Conservation (phyloP, 2,329 filamentous ascomycete genomes). For the Pestalotiopsis fici region DNA sequence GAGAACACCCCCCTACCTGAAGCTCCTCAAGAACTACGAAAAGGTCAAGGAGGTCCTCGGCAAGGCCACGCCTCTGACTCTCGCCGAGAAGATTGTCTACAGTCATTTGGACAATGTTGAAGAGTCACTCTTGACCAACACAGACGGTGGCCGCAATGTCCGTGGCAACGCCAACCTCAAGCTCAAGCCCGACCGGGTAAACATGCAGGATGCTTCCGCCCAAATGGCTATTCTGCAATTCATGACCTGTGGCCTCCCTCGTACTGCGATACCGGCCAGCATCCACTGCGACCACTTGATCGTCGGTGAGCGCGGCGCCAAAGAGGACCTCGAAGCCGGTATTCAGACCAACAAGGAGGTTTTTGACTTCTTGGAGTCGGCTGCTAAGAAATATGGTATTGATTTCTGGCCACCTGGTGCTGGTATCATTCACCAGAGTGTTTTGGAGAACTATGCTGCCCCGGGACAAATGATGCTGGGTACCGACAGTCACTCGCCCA, state of each 20-base stretch:
- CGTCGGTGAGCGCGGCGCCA: conserved; percentile 88
- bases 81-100: conserved; percentile 98
- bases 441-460: conserved; percentile 96
- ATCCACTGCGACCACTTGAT: conserved; percentile 99
- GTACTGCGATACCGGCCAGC: conserved; percentile 90
- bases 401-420: conserved; percentile 95
- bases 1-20: conserved; percentile 69
- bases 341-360: conserved; percentile 95
- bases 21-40: conserved; percentile 27
- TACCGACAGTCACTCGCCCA: conserved; percentile 96
- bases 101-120: conserved; percentile 89
- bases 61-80: conserved; percentile 59
- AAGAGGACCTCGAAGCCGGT: conserved; percentile 79
- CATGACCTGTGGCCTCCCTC: conserved; percentile 91
- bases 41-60: conserved; percentile 13
- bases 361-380: conserved; percentile 95
- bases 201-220: conserved; percentile 98
- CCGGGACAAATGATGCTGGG: conserved; percentile 98
- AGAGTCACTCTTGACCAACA: conserved; percentile 81
- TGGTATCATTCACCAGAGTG: conserved; percentile 96
- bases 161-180: conserved; percentile 90
- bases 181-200: conserved; percentile 94
- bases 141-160: conserved; percentile 80
- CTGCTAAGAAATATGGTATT: conserved; percentile 86
- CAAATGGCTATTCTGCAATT: conserved; percentile 99